These are phyloP conservation scores for Fusarium nisikadoi DNA, from an alignment of 2,329 filamentous ascomycete genomes.

Conservation along the genomic window DNA sequence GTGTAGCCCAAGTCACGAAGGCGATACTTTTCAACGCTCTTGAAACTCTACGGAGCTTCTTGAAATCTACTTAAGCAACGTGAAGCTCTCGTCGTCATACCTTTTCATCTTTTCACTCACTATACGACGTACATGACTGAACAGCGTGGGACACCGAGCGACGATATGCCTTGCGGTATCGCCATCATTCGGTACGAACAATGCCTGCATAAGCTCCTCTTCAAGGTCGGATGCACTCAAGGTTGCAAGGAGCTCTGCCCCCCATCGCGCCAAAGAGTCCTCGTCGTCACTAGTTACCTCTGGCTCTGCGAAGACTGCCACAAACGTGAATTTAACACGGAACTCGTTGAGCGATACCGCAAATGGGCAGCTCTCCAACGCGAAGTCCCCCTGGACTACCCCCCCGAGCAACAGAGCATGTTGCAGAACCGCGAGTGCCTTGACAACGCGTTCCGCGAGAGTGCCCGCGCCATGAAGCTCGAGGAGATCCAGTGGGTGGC, in stretches of 20 bases:
- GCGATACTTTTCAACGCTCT: neutral
- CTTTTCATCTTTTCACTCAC: neutral
- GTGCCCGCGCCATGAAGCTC: conserved; percentile 9
- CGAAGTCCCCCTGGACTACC: neutral
- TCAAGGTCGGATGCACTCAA: conserved; percentile 45
- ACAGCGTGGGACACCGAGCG: neutral
- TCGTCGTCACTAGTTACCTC: conserved; percentile 40
- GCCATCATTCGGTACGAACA: conserved; percentile 39
- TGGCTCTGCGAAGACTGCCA: conserved; percentile 47
- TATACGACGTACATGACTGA: neutral
- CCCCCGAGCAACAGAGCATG: neutral
- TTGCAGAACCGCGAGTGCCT: neutral
- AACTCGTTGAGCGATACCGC: conserved; percentile 12
- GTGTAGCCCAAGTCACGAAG: neutral
- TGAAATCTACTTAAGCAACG: neutral
- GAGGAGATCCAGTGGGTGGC: conserved; percentile 44
- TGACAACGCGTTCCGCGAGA: neutral
- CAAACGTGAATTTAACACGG: neutral
- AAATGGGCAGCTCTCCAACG: conserved; percentile 15
- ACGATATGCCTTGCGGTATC: conserved; percentile 47
- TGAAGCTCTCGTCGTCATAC: neutral
- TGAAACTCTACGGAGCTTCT: neutral
- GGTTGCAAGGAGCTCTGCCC: conserved; percentile 42
- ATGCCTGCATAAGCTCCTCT: conserved; percentile 43
- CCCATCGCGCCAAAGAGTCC: conserved; percentile 20